A percentile compares a stretch with the other conserved stretches of the same genome.
These are phyloP conservation scores for Ceratopteris richardii DNA, from an alignment of 75 land plant genomes.

Conservation along the genomic window DNA sequence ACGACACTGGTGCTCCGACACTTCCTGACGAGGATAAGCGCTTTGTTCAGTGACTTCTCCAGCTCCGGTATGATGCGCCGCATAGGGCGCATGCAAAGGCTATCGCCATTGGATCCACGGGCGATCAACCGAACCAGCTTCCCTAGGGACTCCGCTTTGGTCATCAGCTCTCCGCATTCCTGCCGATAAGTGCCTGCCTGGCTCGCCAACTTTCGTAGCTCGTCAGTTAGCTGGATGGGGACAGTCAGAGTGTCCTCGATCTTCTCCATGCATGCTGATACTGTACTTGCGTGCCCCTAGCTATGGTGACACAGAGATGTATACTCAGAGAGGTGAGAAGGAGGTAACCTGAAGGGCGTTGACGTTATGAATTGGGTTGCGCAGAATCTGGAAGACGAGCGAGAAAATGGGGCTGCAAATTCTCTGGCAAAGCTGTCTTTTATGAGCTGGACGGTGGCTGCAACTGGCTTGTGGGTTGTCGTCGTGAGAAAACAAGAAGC, in stretches of 20 bases:
- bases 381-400: too few species aligned
- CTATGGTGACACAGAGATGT: too few species aligned
- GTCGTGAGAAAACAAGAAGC: too few species aligned
- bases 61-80: slow-evolving; percentile 35
- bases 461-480: too few species aligned
- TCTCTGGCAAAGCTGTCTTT: too few species aligned
- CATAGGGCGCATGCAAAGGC: slow-evolving; percentile 35
- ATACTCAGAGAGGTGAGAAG: too few species aligned
- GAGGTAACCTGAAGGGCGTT: too few species aligned
- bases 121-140: slow-evolving; percentile 37
- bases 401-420: too few species aligned
- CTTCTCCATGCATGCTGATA: slow-evolving; percentile 22
- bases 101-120: slow-evolving; percentile 8
- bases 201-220: slow-evolving; percentile 23
- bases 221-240: slow-evolving; percentile 46
- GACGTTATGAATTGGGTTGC: too few species aligned
- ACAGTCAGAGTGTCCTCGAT: slow-evolving; percentile 26
- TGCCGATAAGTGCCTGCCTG: slow-evolving; percentile 22
- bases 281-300: too few species aligned
- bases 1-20: slow-evolving; percentile 20
- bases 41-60: slow-evolving; percentile 44
- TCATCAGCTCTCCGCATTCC: slow-evolving; percentile 40
- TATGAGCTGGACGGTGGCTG: too few species aligned
- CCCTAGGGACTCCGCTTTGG: slow-evolving; percentile 34
- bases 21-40: slow-evolving; percentile 38